These are phyloP conservation scores for Marasmius oreades DNA, from an alignment of 1,284 basidiomycete genomes.

Conservation along the genomic window DNA sequence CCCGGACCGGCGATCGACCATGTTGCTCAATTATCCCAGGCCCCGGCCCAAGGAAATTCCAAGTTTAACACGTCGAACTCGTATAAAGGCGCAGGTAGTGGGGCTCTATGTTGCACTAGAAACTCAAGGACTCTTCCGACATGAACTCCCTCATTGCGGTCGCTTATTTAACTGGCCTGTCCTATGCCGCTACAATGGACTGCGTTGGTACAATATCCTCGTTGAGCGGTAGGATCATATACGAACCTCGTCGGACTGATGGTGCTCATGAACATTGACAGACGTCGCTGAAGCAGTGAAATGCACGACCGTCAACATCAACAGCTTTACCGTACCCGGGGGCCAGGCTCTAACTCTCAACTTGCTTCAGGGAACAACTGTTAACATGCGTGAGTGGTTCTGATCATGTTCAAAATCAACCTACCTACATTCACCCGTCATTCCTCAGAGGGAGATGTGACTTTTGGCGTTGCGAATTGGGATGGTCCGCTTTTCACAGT, in stretches of 20 bases:
- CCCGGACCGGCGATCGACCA: neutral
- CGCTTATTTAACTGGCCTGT: conserved; percentile 10
- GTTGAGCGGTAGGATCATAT: conserved; percentile 21
- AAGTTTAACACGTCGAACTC: neutral
- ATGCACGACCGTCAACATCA: conserved; percentile 46
- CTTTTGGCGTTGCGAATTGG: conserved; percentile 42
- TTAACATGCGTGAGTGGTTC: conserved; percentile 39
- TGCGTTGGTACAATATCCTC: conserved; percentile 43
- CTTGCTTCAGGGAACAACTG: conserved; percentile 37
- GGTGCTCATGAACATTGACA: conserved; percentile 9
- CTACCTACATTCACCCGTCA: conserved; percentile 4
- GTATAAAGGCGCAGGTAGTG: neutral
- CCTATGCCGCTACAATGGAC: conserved; percentile 13
- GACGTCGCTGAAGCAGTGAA: conserved; percentile 40
- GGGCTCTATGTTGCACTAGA: neutral
- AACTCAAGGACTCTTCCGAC: neutral
- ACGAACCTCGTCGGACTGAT: neutral
- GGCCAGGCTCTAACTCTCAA: conserved; percentile 37
- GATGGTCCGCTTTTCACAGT: conserved; percentile 42
- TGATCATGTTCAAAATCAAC: neutral
- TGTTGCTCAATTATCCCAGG: neutral
- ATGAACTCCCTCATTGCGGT: conserved; percentile 5
- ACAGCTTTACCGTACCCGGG: conserved; percentile 44
- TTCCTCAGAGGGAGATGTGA: conserved; percentile 39
- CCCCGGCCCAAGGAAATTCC: neutral